phyloP scores from a whole-genome alignment of 352 stramenopile species.

The Globisporangium canariense region DNA sequence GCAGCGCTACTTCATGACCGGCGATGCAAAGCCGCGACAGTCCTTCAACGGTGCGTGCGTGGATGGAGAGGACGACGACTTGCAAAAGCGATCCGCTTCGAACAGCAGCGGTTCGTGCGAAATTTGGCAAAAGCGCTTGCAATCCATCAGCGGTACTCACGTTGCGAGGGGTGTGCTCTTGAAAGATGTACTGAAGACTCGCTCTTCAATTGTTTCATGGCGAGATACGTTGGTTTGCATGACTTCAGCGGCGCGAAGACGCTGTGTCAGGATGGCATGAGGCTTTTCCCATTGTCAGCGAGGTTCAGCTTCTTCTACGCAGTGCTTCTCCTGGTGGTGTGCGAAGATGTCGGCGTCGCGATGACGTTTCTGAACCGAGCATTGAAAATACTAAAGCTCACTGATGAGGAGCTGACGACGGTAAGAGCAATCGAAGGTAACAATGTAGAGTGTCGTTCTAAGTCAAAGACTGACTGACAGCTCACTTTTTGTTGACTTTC shows the following conservation, averaged over 20 bases:
- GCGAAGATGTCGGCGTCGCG: slow-evolving; percentile 37
- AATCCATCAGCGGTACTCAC: slow-evolving; percentile 21
- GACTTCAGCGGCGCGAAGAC: slow-evolving; percentile 35
- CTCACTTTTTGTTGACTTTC: not conserved
- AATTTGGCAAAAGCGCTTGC: slow-evolving; percentile 19
- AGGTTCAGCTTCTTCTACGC: slow-evolving; percentile 43
- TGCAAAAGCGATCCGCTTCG: slow-evolving; percentile 27
- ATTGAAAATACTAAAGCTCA: slow-evolving; percentile 19
- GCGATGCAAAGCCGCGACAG: slow-evolving; percentile 22
- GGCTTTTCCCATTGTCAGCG: slow-evolving; percentile 32
- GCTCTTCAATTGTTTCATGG: slow-evolving; percentile 50
- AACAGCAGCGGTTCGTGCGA: slow-evolving; percentile 36
- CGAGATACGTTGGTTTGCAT: slow-evolving; percentile 42
- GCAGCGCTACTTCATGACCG: slow-evolving; percentile 29
- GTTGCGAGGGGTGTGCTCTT: slow-evolving; percentile 28
- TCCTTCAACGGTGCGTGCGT: slow-evolving; percentile 38
- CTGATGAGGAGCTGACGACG: slow-evolving; percentile 27
- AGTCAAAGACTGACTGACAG: not conserved
- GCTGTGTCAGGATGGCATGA: slow-evolving; percentile 35
- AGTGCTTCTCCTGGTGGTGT: slow-evolving; percentile 35
- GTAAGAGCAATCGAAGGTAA: slow-evolving; percentile 21
- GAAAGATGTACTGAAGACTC: slow-evolving; percentile 34
- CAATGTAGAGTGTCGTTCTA: not conserved
- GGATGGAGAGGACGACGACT: slow-evolving; percentile 32
- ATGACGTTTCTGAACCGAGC: slow-evolving; percentile 32